phyloP scores from a whole-genome alignment of 2,329 filamentous ascomycete species.

The Colletotrichum echinochloae region DNA sequence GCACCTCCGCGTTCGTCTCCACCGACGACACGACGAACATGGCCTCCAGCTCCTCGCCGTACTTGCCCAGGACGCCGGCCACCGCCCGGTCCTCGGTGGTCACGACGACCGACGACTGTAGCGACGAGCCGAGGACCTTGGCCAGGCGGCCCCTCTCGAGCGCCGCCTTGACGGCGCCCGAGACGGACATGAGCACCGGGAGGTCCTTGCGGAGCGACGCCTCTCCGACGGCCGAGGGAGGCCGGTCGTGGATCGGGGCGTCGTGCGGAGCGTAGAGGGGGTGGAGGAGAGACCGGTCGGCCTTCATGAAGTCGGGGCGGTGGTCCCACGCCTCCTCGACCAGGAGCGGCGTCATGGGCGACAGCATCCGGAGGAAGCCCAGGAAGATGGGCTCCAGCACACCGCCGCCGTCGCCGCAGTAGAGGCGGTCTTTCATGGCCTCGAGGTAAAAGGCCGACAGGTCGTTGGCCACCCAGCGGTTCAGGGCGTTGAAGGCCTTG shows the following conservation, averaged over 20 bases:
- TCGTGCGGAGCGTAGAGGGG: conserved; percentile 63
- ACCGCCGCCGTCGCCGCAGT: conserved; percentile 80
- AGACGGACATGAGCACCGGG: conserved; percentile 64
- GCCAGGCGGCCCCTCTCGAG: conserved; percentile 79
- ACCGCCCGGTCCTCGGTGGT: conserved; percentile 54
- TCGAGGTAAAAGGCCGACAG: conserved; percentile 96
- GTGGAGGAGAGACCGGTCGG: conserved; percentile 48
- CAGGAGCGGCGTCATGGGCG: conserved; percentile 83
- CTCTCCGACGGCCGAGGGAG: conserved; percentile 54
- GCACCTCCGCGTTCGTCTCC: conserved; percentile 55
- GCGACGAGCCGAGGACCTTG: conserved; percentile 82
- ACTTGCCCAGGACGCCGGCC: conserved; percentile 52
- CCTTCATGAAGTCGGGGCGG: conserved; percentile 73
- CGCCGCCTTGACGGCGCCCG: conserved; percentile 77
- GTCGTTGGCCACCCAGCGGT: conserved; percentile 84
- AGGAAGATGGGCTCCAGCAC: conserved; percentile 75
- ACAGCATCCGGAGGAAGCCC: conserved; percentile 81
- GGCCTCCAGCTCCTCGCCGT: conserved; percentile 65
- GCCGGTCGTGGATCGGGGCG: conserved; percentile 56
- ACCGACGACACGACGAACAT: conserved; percentile 80
- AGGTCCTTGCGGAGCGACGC: conserved; percentile 56
- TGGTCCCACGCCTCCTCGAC: conserved; percentile 91
- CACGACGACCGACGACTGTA: conserved; percentile 80
- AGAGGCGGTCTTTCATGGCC: conserved; percentile 89
- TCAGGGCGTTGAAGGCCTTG: conserved; percentile 78